Evolutionary conservation across 2,329 filamentous ascomycete species (phyloP).

Genomic region (Talaromyces rugulosus): DNA sequence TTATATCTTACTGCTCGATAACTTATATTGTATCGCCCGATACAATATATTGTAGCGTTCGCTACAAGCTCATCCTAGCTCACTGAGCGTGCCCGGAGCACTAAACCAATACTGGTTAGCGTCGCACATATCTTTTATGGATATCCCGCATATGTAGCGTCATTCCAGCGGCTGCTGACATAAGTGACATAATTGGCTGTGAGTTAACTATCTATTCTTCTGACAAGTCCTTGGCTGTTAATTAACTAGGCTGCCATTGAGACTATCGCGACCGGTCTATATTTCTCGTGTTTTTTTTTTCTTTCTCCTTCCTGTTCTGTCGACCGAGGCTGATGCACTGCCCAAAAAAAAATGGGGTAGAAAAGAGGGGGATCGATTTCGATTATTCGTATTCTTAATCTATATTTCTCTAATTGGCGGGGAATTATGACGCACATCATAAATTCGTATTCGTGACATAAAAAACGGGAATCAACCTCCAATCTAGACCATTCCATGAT

Average conservation of each 20-base stretch:
- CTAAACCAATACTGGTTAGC: too few relatives aligned
- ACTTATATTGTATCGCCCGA: too few relatives aligned
- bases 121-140: too few relatives aligned
- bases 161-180: too few relatives aligned
- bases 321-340: neutral
- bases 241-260: neutral
- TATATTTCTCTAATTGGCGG: neutral
- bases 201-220: too few relatives aligned
- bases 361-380: neutral
- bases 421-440: neutral
- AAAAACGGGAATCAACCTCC: neutral
- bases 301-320: neutral
- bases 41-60: too few relatives aligned
- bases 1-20: too few relatives aligned
- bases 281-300: neutral
- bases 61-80: too few relatives aligned
- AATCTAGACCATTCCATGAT: neutral
- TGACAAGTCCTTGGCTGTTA: neutral
- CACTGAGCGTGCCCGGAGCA: too few relatives aligned
- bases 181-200: too few relatives aligned
- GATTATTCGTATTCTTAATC: neutral
- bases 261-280: neutral
- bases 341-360: neutral
- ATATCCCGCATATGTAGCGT: too few relatives aligned
- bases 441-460: neutral